Conservation (phyloP, 257 asterid genomes). For the Solanum chmielewskii region DNA sequence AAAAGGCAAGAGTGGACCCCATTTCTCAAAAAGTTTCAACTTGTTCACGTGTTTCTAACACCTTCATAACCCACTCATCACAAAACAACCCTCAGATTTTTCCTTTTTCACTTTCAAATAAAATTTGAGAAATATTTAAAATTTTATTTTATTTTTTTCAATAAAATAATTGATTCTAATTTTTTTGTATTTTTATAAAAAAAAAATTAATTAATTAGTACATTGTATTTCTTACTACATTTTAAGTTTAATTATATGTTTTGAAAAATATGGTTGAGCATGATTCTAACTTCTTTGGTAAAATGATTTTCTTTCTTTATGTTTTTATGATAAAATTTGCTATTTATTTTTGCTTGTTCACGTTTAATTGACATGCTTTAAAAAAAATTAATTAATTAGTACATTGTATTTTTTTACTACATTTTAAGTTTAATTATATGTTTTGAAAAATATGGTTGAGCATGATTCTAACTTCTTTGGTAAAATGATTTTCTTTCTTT, state of each 20-base stretch:
- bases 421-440: too few species aligned
- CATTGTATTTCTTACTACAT: too few species aligned
- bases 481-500: too few species aligned
- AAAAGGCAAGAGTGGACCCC: neutral
- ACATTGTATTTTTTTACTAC: too few species aligned
- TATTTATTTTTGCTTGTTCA: neutral
- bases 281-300: neutral
- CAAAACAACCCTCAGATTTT: neutral
- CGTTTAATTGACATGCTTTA: too few species aligned
- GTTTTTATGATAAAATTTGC: neutral
- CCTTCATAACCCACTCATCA: neutral
- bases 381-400: too few species aligned
- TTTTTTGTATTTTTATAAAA: neutral
- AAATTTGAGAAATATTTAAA: neutral
- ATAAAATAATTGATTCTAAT: neutral
- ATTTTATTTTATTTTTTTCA: too few species aligned
- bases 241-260: too few species aligned
- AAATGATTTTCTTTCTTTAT: too few species aligned
- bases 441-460: too few species aligned
- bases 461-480: neutral
- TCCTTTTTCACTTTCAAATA: neutral
- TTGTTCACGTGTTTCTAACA: neutral
- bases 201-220: too few species aligned
- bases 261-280: too few species aligned
- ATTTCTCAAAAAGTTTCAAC: neutral